A percentile compares a stretch with the other conserved stretches of the same genome.
phyloP scores from a whole-genome alignment of 2,329 filamentous ascomycete species.

The Colletotrichum theobromicola region DNA sequence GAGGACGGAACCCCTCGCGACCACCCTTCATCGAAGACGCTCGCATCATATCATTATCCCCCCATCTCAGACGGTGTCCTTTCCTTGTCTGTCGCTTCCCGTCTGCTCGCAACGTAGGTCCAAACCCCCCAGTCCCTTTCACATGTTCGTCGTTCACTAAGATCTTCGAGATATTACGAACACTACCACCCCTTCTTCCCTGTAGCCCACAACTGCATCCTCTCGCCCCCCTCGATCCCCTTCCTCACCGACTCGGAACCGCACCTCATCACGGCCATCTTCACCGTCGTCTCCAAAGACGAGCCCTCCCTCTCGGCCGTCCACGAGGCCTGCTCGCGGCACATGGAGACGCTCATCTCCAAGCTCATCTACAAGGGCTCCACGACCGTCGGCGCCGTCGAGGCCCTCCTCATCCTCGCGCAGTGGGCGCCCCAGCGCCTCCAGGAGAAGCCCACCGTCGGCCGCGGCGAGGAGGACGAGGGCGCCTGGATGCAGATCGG shows the following conservation, averaged over 20 bases:
- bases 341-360: conserved; percentile 74
- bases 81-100: conserved; percentile 25
- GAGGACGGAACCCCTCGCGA: conserved; percentile 8
- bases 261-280: conserved; percentile 71
- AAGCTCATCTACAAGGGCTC: conserved; percentile 70
- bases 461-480: conserved; percentile 75
- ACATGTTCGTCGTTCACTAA: conserved; percentile 23
- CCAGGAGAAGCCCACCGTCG: conserved; percentile 65
- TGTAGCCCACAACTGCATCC: conserved; percentile 65
- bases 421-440: conserved; percentile 76
- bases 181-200: conserved; percentile 76
- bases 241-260: conserved; percentile 60
- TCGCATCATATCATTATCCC: conserved; percentile 28
- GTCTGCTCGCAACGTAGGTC: conserved; percentile 1
- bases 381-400: conserved; percentile 73
- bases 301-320: conserved; percentile 67
- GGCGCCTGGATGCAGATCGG: conserved; percentile 82
- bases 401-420: conserved; percentile 71
- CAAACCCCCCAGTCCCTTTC: conserved; percentile 24
- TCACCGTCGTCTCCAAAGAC: conserved; percentile 76
- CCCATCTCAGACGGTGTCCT: conserved; percentile 35
- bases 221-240: conserved; percentile 61
- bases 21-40: neutral
- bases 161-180: conserved; percentile 59
- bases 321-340: conserved; percentile 69